Conservation (phyloP, 2,329 filamentous ascomycete genomes). For the Sordariomycetes sp. region DNA sequence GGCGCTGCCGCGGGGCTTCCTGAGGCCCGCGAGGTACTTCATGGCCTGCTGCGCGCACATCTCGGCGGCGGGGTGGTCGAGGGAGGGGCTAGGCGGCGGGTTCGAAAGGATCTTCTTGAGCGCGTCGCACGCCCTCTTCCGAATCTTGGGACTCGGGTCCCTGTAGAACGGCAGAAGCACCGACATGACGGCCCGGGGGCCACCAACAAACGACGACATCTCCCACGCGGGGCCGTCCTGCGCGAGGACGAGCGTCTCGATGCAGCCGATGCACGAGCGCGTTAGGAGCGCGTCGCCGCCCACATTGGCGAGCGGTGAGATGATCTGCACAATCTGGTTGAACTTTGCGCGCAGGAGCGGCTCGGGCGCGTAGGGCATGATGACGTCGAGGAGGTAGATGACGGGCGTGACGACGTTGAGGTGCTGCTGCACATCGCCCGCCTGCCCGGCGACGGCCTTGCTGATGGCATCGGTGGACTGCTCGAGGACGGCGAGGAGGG, state of each 20-base stretch:
- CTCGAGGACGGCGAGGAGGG: conserved; percentile 76
- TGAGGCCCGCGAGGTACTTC: conserved; percentile 53
- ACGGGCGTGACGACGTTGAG: conserved; percentile 52
- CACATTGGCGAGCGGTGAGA: conserved; percentile 72
- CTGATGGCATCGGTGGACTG: conserved; percentile 60
- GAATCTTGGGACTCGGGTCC: conserved; percentile 82
- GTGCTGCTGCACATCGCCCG: background rate
- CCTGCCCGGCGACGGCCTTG: conserved; percentile 45
- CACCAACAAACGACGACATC: conserved; percentile 67
- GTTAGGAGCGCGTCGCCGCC: conserved; percentile 82
- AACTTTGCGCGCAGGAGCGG: conserved; percentile 90
- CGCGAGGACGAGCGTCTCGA: conserved; percentile 81
- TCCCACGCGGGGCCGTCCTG: conserved; percentile 87
- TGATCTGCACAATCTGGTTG: conserved; percentile 74
- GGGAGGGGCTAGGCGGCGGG: conserved; percentile 77
- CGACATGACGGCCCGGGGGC: conserved; percentile 75
- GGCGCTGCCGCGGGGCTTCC: conserved; percentile 50
- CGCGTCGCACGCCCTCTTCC: conserved; percentile 86
- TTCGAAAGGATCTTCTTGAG: conserved; percentile 70
- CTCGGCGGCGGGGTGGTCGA: conserved; percentile 90
- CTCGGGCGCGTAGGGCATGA: conserved; percentile 73
- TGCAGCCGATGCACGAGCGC: conserved; percentile 77
- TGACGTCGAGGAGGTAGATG: conserved; percentile 88
- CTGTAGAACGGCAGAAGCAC: conserved; percentile 75
- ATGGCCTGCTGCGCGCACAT: conserved; percentile 91